Conservation (phyloP, 2,329 filamentous ascomycete species). For the Setomelanomma holmii region DNA sequence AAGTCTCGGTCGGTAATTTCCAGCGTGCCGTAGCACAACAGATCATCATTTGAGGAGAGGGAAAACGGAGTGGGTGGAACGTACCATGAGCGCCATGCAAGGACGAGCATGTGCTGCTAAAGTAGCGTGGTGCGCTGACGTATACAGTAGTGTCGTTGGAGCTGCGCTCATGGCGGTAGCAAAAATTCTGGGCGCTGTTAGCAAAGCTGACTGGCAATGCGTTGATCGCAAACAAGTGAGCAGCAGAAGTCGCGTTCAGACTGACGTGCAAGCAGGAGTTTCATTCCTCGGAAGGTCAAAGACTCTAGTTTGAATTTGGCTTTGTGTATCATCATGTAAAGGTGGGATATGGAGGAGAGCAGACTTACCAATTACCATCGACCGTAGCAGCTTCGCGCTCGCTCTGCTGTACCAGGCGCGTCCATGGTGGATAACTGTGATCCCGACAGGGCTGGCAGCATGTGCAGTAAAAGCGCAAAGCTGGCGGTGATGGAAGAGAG, state of each 20-base stretch:
- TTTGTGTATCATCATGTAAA: conserved; percentile 51
- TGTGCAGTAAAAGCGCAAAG: not conserved
- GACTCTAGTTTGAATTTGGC: conserved; percentile 55
- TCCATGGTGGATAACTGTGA: not conserved
- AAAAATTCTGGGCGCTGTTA: conserved; percentile 20
- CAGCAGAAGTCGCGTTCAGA: conserved; percentile 42
- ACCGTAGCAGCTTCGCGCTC: not conserved
- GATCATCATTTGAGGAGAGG: conserved; percentile 44
- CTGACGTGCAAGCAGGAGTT: conserved; percentile 54
- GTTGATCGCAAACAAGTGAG: not conserved
- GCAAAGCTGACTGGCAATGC: conserved; percentile 5
- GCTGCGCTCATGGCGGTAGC: not conserved
- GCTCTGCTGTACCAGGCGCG: not conserved
- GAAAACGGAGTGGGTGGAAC: not conserved
- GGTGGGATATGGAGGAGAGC: conserved; percentile 9
- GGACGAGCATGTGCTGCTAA: not conserved
- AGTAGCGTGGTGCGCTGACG: not conserved
- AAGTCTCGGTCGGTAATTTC: conserved; percentile 55
- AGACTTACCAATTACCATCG: conserved; percentile 18
- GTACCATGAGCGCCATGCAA: conserved; percentile 12
- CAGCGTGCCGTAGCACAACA: conserved; percentile 52
- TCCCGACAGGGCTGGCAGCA: not conserved
- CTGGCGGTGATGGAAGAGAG: conserved; percentile 2
- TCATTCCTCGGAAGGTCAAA: conserved; percentile 54
- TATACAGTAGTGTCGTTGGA: not conserved